Evolutionary conservation across 2,329 filamentous ascomycete species (phyloP).

Genomic region (Zymoseptoria ardabiliae): DNA sequence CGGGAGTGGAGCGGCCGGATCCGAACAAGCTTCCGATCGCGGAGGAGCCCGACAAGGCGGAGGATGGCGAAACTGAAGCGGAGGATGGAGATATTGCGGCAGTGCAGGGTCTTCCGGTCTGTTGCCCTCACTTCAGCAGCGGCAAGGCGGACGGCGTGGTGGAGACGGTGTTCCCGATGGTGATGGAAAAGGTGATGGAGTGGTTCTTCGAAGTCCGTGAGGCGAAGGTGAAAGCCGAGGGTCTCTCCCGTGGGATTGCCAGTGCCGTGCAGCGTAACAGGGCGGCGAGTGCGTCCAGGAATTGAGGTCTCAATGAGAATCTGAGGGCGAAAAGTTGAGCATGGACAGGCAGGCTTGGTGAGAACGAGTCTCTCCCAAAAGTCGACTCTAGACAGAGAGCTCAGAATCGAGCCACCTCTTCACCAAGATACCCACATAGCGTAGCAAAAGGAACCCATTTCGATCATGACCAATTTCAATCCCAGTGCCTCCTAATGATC

Average conservation of each 20-base stretch:
- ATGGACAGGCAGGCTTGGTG: not conserved
- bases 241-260: not conserved
- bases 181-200: not conserved
- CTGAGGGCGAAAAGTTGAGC: not conserved
- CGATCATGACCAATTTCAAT: constrained; percentile 3
- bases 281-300: not conserved
- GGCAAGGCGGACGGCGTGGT: not conserved
- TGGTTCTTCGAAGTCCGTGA: not conserved
- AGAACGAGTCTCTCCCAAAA: not conserved
- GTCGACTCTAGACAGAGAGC: no score
- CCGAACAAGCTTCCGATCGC: not conserved
- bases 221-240: not conserved
- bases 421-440: not conserved
- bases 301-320: no score
- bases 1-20: not conserved
- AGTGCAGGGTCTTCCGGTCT: not conserved
- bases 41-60: not conserved
- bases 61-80: not conserved
- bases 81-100: not conserved
- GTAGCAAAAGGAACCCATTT: not conserved
- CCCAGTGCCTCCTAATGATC: constrained; percentile 53
- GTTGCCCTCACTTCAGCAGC: not conserved
- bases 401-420: no score
- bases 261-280: not conserved
- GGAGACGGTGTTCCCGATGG: not conserved